Evolutionary conservation across 2,329 filamentous ascomycete genomes (phyloP), one percentile per base, ranked within the genome.

Genomic region (Phialophora macrospora): DNA sequence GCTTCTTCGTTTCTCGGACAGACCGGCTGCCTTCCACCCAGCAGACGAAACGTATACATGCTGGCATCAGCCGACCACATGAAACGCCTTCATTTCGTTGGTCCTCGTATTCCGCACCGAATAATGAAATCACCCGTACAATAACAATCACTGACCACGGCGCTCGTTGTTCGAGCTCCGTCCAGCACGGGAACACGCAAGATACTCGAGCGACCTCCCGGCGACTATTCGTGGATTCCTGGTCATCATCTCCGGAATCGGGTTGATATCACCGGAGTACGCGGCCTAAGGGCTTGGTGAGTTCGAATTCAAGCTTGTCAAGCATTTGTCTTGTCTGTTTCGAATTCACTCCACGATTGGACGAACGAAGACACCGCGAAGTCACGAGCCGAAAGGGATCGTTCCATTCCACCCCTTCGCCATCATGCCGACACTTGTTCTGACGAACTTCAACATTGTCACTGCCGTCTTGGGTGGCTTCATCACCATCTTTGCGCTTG

Each of bases 401-500:
- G 14, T 44, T 44, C 38, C 38, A n/a, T 44, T 44, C 38, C 38
- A n/a, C 38, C 14, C 24, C 11, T 5, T 34, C 52, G 14, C 28
- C 24, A 55, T 14, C 28, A 55, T 55, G 52, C 52, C 52, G 32
- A 34, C 24, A 7, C 38, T 41, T 14, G 55, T 26, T 26, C 55
- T 57, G 17, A 57, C 55, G n/a, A 90, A 93, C 76, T 96, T 96
- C 83, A 96, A 96, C 78, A 90, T 95, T 70, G 86, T 93, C 62
- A 88, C 91, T 75, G 89, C 90, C 60, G 85, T 91, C 7, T 79
- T 96, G 12, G 93, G 93, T 14, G 93, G 91, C 1, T 97, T 96
- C 80, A 88, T 97, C 68, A 92, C 91, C 0, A 72, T 96, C n/a
- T 97, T 96, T 74, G 93, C 92, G 3, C 80, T 97, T 51, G 92